Percentiles rank a stretch among this genome's conserved stretches.
Evolutionary conservation across 2,329 filamentous ascomycete species (phyloP).

Genomic region (Zymoseptoria crescenta): DNA sequence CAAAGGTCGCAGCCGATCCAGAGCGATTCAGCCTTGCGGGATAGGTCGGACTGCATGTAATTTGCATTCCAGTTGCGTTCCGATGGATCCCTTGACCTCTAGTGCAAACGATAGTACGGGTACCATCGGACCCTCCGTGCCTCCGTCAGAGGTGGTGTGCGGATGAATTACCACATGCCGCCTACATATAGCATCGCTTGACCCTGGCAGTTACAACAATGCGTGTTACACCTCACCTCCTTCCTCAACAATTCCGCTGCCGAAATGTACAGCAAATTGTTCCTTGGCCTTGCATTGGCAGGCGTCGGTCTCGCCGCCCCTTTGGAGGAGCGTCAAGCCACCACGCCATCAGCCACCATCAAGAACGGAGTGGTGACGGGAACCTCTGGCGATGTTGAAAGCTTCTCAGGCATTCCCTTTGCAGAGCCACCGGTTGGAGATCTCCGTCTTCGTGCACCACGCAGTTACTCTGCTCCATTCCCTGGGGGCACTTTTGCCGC

Average conservation of each 20-base stretch:
- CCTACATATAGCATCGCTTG: not conserved
- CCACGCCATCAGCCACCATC: constrained; percentile 31
- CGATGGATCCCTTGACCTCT: not conserved
- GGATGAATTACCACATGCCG: too few relatives aligned
- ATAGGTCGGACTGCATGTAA: not conserved
- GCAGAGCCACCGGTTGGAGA: constrained; percentile 60
- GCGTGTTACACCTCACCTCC: not conserved
- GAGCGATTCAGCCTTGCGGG: not conserved
- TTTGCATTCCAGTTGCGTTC: too few relatives aligned
- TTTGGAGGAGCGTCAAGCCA: constrained; percentile 12
- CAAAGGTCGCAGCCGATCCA: not conserved
- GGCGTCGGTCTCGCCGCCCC: constrained; percentile 5
- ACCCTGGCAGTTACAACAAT: too few relatives aligned
- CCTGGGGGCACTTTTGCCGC: constrained; percentile 32
- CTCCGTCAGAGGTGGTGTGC: too few relatives aligned
- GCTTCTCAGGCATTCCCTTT: constrained; percentile 68
- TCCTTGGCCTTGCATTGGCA: not conserved
- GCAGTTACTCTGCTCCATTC: constrained; percentile 48
- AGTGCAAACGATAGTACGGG: not conserved
- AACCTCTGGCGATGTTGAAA: constrained; percentile 48
- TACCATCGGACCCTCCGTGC: not conserved
- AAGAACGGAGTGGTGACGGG: constrained; percentile 49
- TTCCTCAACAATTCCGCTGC: not conserved
- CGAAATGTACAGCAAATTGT: not conserved
- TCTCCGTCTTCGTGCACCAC: constrained; percentile 62